phyloP scores from a whole-genome alignment of 768 basidiomycete species.

The Aureoboletus auriporus region DNA sequence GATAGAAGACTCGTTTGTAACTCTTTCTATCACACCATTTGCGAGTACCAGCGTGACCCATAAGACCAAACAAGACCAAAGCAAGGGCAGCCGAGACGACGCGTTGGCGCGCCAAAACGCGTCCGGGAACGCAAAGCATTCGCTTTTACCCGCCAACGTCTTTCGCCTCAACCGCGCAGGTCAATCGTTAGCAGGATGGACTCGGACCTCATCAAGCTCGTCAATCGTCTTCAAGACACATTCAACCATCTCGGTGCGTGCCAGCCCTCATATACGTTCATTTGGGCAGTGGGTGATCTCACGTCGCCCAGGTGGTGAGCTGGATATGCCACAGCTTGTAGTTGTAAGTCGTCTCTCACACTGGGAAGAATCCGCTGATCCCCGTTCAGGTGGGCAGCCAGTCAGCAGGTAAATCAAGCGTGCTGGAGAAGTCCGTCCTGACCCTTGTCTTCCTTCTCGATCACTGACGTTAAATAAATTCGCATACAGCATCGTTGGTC shows the following conservation, averaged over 20 bases:
- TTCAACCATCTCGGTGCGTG: slow-evolving; percentile 80
- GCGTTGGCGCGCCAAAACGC: slow-evolving; percentile 26
- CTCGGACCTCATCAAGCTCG: slow-evolving; percentile 88
- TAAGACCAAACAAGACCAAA: slow-evolving; percentile 27
- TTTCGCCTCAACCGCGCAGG: not conserved
- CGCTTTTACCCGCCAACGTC: slow-evolving; percentile 2
- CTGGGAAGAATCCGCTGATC: not conserved
- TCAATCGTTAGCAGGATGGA: slow-evolving; percentile 58
- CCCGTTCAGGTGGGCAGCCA: slow-evolving; percentile 83
- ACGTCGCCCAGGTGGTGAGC: slow-evolving; percentile 63
- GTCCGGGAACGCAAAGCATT: slow-evolving; percentile 7
- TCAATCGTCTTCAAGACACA: slow-evolving; percentile 93
- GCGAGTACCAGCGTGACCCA: not conserved
- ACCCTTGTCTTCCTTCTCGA: slow-evolving; percentile 3
- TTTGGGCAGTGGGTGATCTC: slow-evolving; percentile 6
- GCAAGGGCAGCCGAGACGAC: slow-evolving; percentile 26
- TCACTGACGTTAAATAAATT: not conserved
- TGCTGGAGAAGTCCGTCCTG: slow-evolving; percentile 82
- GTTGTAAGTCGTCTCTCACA: slow-evolving; percentile 54
- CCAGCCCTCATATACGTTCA: slow-evolving; percentile 1
- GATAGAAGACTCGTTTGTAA: slow-evolving; percentile 17
- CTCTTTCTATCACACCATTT: slow-evolving; percentile 4
- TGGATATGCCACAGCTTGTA: slow-evolving; percentile 90
- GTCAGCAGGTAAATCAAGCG: slow-evolving; percentile 94
- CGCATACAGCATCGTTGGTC: slow-evolving; percentile 78